phyloP scores from a whole-genome alignment of 768 basidiomycete genomes.

The Asterophora lycoperdoides region DNA sequence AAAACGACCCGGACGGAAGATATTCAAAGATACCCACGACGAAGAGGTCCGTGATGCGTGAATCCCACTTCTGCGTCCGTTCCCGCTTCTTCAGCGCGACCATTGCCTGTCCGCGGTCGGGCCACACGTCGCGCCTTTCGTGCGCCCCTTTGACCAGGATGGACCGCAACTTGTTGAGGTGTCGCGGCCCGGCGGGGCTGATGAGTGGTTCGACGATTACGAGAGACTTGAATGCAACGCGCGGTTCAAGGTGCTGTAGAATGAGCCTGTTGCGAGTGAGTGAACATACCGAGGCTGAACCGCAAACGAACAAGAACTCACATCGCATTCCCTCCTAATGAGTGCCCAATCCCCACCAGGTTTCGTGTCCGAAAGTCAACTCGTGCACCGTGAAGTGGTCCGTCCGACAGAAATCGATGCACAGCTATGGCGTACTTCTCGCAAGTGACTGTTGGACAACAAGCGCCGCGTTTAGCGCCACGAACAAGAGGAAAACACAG shows the following conservation, averaged over 20 bases:
- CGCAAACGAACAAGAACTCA: conserved; percentile 28
- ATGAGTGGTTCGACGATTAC: conserved; percentile 65
- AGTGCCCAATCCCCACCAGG: conserved; percentile 65
- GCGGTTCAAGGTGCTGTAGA: conserved; percentile 44
- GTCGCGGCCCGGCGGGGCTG: conserved; percentile 42
- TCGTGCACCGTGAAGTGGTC: conserved; percentile 31
- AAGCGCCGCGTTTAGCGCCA: not conserved
- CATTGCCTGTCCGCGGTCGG: conserved; percentile 38
- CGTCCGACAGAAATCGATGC: conserved; percentile 50
- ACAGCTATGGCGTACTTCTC: conserved; percentile 57
- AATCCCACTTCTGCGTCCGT: conserved; percentile 46
- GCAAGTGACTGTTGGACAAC: conserved; percentile 47
- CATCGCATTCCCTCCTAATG: conserved; percentile 64
- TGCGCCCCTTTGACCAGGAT: conserved; percentile 44
- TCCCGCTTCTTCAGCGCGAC: conserved; percentile 30
- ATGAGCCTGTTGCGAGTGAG: conserved; percentile 37
- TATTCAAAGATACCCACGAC: conserved; percentile 35
- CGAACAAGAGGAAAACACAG: too few relatives aligned
- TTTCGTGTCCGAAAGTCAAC: conserved; percentile 47
- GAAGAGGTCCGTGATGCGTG: conserved; percentile 46
- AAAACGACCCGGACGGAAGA: not conserved
- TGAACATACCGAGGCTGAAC: too few relatives aligned
- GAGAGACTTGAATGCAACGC: conserved; percentile 43
- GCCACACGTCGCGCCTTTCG: conserved; percentile 51
- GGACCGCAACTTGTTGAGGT: conserved; percentile 36